Conservation (phyloP, 2,329 filamentous ascomycete genomes). For the Epichloe aotearoae region DNA sequence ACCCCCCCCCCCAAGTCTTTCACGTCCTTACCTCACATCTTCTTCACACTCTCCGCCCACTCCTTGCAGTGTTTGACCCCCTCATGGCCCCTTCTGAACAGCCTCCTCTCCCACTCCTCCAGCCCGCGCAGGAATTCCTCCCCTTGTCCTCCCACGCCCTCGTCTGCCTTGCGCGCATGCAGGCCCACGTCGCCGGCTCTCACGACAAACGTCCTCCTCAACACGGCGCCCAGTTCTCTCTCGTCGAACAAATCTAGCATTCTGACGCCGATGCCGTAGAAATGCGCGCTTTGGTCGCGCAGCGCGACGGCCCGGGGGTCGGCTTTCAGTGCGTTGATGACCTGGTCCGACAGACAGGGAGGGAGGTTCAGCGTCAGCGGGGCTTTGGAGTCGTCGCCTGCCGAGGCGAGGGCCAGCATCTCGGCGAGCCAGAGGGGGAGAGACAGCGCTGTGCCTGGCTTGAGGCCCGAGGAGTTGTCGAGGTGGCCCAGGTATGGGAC, state of each 20-base stretch:
- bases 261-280: conserved; percentile 72
- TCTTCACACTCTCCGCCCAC: conserved; percentile 50
- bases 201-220: conserved; percentile 67
- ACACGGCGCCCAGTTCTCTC: conserved; percentile 56
- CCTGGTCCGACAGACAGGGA: conserved; percentile 58
- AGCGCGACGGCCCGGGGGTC: conserved; percentile 78
- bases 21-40: conserved; percentile 12
- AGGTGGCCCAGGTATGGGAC: conserved; percentile 80
- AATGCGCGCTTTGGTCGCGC: conserved; percentile 70
- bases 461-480: conserved; percentile 70
- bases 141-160: conserved; percentile 39
- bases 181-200: conserved; percentile 74
- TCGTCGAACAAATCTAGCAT: conserved; percentile 90
- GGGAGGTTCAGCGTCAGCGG: conserved; percentile 76
- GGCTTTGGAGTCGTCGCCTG: conserved; percentile 33
- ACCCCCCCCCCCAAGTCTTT: too few relatives aligned
- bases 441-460: conserved; percentile 64
- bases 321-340: conserved; percentile 81
- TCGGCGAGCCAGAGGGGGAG: conserved; percentile 86
- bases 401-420: conserved; percentile 66
- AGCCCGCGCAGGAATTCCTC: conserved; percentile 77
- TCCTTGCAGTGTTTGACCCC: conserved; percentile 55
- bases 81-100: conserved; percentile 65
- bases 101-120: conserved; percentile 74
- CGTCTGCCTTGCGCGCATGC: conserved; percentile 75